A percentile compares a stretch with the other conserved stretches of the same genome.
Conservation (phyloP, 2,329 filamentous ascomycete species). For the Xylariaceae sp. region DNA sequence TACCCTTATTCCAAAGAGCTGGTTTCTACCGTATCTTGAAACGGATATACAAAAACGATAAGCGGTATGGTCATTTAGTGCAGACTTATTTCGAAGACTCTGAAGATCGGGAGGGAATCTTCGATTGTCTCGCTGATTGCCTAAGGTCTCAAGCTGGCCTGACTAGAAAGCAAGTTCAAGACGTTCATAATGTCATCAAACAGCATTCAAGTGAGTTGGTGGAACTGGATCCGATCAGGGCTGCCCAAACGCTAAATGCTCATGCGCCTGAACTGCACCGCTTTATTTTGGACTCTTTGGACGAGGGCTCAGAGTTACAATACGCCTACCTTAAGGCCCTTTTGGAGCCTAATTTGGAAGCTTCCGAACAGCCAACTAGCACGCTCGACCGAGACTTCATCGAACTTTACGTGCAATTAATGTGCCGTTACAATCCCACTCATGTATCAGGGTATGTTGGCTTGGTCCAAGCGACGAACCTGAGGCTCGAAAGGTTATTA, state of each 20-base stretch:
- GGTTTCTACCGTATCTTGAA: conserved; percentile 92
- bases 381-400: conserved; percentile 65
- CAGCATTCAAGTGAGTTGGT: conserved; percentile 70
- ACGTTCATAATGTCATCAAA: conserved; percentile 71
- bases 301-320: conserved; percentile 67
- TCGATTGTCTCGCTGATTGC: conserved; percentile 79
- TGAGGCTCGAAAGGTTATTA: conserved; percentile 79
- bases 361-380: conserved; percentile 40
- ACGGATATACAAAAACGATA: conserved; percentile 80
- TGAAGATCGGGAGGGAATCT: conserved; percentile 75
- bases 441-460: conserved; percentile 89
- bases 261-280: conserved; percentile 69
- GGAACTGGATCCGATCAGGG: conserved; percentile 66
- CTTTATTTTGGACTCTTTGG: conserved; percentile 66
- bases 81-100: conserved; percentile 85
- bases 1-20: conserved; percentile 78
- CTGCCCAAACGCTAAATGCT: conserved; percentile 68
- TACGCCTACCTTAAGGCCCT: conserved; percentile 79
- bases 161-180: conserved; percentile 71
- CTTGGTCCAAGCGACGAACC: conserved; percentile 74
- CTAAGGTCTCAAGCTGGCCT: conserved; percentile 69
- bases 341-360: conserved; percentile 65
- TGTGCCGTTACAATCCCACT: conserved; percentile 82
- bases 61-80: conserved; percentile 78
- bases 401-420: conserved; percentile 86